phyloP scores from a whole-genome alignment of 2,329 filamentous ascomycete species.

The Epichloe brachyelytri region DNA sequence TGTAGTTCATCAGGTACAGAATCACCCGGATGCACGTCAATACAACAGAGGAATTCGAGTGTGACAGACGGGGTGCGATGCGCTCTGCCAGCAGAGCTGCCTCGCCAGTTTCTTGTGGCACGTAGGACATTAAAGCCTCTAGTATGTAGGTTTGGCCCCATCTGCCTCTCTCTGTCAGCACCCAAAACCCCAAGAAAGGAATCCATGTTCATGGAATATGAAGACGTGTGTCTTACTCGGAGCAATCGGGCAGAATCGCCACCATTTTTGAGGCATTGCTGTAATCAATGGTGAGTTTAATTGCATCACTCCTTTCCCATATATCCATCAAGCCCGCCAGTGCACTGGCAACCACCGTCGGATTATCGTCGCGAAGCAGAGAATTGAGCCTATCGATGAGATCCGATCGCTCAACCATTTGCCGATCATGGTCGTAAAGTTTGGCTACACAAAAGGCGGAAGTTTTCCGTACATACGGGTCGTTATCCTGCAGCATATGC shows the following conservation, averaged over 20 bases:
- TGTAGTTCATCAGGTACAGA: constrained; percentile 98
- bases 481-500: constrained; percentile 66
- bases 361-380: constrained; percentile 89
- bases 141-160: constrained; percentile 99
- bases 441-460: constrained; percentile 95
- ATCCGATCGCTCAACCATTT: constrained; percentile 80
- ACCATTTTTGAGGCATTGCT: constrained; percentile 96
- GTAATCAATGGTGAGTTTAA: constrained; percentile 97
- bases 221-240: constrained; percentile 53
- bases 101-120: constrained; percentile 82
- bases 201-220: not conserved
- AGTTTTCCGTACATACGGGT: constrained; percentile 96
- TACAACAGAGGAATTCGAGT: constrained; percentile 93
- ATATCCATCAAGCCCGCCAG: constrained; percentile 90
- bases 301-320: constrained; percentile 94
- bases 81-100: constrained; percentile 83
- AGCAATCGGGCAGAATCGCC: constrained; percentile 89
- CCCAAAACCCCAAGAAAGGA: not conserved
- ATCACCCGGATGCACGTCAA: constrained; percentile 94
- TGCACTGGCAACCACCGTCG: constrained; percentile 91
- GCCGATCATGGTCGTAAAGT: constrained; percentile 89
- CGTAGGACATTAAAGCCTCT: constrained; percentile 94
- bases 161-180: constrained; percentile 32
- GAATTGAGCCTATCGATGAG: constrained; percentile 84
- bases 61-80: constrained; percentile 87